Conservation (phyloP, 2,329 filamentous ascomycete species). For the Rutstroemia sp. region DNA sequence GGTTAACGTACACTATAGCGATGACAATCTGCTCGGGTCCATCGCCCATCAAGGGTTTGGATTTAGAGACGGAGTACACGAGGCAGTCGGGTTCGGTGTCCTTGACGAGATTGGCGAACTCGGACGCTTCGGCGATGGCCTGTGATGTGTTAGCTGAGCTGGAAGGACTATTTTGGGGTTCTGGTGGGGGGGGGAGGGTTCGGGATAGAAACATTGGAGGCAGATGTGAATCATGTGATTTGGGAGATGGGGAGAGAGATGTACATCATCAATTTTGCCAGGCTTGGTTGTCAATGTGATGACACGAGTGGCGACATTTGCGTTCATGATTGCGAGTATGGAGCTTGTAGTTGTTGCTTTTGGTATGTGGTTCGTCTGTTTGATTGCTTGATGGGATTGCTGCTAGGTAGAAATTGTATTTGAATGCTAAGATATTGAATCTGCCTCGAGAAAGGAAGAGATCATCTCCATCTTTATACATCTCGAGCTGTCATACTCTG, state of each 20-base stretch:
- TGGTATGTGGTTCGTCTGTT: not conserved
- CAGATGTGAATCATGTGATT: not conserved
- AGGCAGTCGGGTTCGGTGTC: not conserved
- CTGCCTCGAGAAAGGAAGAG: too few relatives aligned
- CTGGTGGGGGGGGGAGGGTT: not conserved
- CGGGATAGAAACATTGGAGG: not conserved
- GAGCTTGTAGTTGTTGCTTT: too few relatives aligned
- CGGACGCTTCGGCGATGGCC: not conserved
- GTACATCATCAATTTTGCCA: not conserved
- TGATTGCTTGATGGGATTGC: not conserved
- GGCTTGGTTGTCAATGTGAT: conserved; percentile 3
- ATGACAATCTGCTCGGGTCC: conserved; percentile 3
- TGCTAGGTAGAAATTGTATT: too few relatives aligned
- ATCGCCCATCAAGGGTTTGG: not conserved
- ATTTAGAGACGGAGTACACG: not conserved
- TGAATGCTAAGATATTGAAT: too few relatives aligned
- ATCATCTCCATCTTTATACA: too few relatives aligned
- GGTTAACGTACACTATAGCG: not conserved
- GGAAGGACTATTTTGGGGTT: not conserved
- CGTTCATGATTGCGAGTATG: not conserved
- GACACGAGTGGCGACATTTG: not conserved
- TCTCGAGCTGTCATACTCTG: too few relatives aligned
- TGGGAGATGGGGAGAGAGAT: not conserved
- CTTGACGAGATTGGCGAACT: not conserved
- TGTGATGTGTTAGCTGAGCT: not conserved